Evolutionary conservation across 2,329 filamentous ascomycete genomes (phyloP), one percentile per base, ranked within the genome.

Genomic region (Hymenoscyphus salicellus): DNA sequence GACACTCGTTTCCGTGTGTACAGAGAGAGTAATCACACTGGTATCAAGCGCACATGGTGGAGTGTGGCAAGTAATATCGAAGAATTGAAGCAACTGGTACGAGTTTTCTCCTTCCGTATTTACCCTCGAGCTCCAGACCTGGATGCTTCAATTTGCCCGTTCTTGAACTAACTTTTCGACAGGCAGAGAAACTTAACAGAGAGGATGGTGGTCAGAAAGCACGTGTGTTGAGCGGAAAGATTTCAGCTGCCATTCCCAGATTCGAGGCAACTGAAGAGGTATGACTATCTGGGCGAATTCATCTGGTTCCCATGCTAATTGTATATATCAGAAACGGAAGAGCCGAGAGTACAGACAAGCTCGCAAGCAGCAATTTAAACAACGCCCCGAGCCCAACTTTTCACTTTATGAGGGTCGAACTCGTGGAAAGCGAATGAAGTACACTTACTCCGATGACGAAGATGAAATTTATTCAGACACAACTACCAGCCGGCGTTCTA

Each of bases 401-500:
- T 97, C 93, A 0, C 82, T 96, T 64, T 99, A 99, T 76, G 95
- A 99, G 79, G 95, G 95, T 59, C 91, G 95, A 61, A 99, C 96
- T 5, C 88, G 95, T 65, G 95, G 95, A 63, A 98, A 99, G 81
- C 90, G 94, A 66, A 90, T 96, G 79, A 96, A 93, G 77, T 99
- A 99, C 75, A 99, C 92, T 0, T 99, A 91, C 75, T 96, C 93
- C 0, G 93, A 97, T 61, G 92, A 96, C 28, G 92, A 96, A 70
- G 89, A 76, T n/a, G 72, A 89, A 41, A 86, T 89, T 17, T 84
- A 82, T 63, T 86, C 85, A n/a, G 86, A 89, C 73, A 84, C 88
- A 71, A 84, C 84, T 10, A 76, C 74, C 5, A 77, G 79, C 76
- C 75, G 93, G 81, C 85, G 88, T 6, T 92, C 91, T 14, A 84